phyloP scores from a whole-genome alignment of 306 rosid genomes.

The Vigna mungo region DNA sequence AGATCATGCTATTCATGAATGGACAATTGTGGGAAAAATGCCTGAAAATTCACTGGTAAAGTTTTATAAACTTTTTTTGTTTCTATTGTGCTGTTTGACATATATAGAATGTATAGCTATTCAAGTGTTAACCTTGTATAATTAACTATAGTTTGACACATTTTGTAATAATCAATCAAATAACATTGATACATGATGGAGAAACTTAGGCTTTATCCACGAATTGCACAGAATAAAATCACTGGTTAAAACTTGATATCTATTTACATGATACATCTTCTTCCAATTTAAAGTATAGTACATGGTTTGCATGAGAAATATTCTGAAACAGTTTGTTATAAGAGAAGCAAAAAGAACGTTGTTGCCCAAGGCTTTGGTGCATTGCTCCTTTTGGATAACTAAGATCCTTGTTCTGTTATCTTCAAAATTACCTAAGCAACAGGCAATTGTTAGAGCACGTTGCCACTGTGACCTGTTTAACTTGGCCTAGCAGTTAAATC shows the following conservation, averaged over 20 bases:
- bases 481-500: slow-evolving; percentile 31
- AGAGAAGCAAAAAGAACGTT: slow-evolving; percentile 6
- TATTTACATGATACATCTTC: slow-evolving; percentile 8
- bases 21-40: not conserved
- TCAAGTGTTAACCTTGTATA: slow-evolving; percentile 3
- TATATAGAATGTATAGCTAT: not conserved
- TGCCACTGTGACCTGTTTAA: slow-evolving; percentile 19
- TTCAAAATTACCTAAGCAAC: not conserved
- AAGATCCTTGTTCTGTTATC: slow-evolving; percentile 1
- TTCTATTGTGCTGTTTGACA: not conserved
- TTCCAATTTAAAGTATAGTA: not conserved
- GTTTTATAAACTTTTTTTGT: not conserved
- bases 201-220: slow-evolving; percentile 11
- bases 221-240: not conserved
- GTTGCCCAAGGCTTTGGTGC: not conserved
- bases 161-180: not conserved
- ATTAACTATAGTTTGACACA: not conserved
- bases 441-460: slow-evolving; percentile 6
- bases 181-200: slow-evolving; percentile 21
- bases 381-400: not conserved
- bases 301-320: not conserved
- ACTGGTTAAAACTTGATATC: not conserved
- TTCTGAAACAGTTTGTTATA: not conserved
- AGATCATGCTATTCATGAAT: slow-evolving; percentile 4
- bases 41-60: not conserved